Base-by-base conservation (phyloP, 1,139 yeast genomes). In the Saccharomycopsis hybrid region DNA sequence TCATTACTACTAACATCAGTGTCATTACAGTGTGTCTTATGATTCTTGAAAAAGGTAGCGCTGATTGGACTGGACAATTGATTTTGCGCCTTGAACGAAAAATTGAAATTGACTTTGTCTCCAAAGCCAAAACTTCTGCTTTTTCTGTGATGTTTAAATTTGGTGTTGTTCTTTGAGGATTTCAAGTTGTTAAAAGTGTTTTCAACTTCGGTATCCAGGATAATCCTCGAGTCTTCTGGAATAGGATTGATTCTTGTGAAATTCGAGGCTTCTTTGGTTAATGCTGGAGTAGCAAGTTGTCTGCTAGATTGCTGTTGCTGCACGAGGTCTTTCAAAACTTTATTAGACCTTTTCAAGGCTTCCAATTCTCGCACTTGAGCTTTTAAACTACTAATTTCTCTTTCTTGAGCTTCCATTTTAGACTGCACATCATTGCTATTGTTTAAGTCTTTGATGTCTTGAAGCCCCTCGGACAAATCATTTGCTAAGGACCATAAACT, bases 81-180 rank as follows among this genome's bases (percentile, higher is more conserved):
- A 11, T 46, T 29, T 5, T 9, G 25, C 7, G 18, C 5, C 33
- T 37, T 37, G 39, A 44, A 44, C 11, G 30, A 31, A 40, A 48
- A 46, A 11, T 43, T 43, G 33, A 46, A 46, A 13, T 7, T 41
- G n/a, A 50, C 30, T 37, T 13, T 50, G 18, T 50, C 53, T 28
- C 53, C 53, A 28, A 50, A 38, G 1, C 53, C 53, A 44, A 50
- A 50, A 41, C 48, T 42, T 44, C 53, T 43, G 27, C 52, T 48
- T 37, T 50, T 50, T 41, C 53, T 24, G 36, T 50, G 53, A 13
- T 40, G n/a, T 41, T 33, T 48, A 27, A 43, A 48, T 44, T 35
- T 50, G n/a, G n/a, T n/a, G 25, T 41, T 48, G 8, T 35, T 38
- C 29, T 37, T 41, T 9, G 51, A 43, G 4, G 53, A 50, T 39